Percentiles rank a stretch among this genome's conserved stretches.
Conservation (phyloP, 1,284 basidiomycete species). For the Inonotus obliquus region DNA sequence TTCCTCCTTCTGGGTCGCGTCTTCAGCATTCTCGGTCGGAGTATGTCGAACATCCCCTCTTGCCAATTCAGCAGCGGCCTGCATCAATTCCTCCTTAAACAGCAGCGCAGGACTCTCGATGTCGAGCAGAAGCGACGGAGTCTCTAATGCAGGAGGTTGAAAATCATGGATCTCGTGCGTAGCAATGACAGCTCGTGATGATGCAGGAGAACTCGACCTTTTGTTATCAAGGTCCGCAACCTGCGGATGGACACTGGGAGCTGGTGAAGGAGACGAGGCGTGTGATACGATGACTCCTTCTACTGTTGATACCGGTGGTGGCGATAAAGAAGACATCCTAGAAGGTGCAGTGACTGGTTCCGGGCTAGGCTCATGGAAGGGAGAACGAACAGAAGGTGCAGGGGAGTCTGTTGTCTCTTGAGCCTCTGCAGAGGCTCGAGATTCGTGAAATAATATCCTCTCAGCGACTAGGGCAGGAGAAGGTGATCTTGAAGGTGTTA, state of each 20-base stretch:
- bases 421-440: background rate
- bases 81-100: constrained; percentile 10
- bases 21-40: background rate
- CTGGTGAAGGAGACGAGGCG: background rate
- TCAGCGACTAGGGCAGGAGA: background rate
- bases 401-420: background rate
- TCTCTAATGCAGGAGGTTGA: background rate
- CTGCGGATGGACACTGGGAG: background rate
- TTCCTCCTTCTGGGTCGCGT: background rate
- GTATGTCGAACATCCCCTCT: background rate
- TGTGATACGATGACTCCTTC: background rate
- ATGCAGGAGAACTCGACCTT: background rate
- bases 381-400: background rate
- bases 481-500: too few relatives aligned
- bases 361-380: background rate
- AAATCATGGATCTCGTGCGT: background rate
- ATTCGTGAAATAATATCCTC: background rate
- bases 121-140: background rate
- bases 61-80: background rate
- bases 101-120: constrained; percentile 3
- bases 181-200: background rate
- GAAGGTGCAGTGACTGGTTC: background rate
- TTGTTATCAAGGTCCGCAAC: background rate
- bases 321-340: background rate
- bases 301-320: background rate